Base-by-base conservation (phyloP, 1,284 basidiomycete species). In the Ceratobasidium sp. region DNA sequence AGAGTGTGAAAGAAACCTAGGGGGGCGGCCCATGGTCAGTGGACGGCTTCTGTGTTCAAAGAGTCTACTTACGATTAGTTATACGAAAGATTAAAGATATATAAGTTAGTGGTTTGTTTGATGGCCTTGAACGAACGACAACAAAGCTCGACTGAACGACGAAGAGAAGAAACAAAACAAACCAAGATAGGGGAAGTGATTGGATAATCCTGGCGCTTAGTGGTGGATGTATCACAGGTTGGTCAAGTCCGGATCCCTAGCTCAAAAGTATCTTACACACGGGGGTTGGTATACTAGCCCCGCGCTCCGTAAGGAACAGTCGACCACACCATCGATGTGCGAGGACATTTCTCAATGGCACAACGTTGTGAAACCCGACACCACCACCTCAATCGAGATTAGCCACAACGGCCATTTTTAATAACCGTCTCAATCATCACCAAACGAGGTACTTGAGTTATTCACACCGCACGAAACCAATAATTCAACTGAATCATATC, bases 1-100 rank as follows among this genome's bases (percentile, higher is more conserved):
- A 53, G 69, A 73, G 69, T 62, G 69, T 73, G 59, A 34, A 19
- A 43, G 29, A 61, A 61, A 41, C 37, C 39, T 43, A 22, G 9
- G n/a, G 22, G 56, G 27, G 24, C 5, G 2, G 19, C 34, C 48
- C n/a, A 16, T 11, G 29, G 19, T 61, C 9, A 11, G 16, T n/a
- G 34, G 27, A n/a, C 39, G n/a, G 24, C 39, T 19, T 22, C 29
- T 22, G 16, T 7, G 24, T 37, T 61, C 34, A 43, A 43, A 2
- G 13, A 37, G 58, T 29, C 1, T 19, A 43, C 69, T 61, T 16
- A 73, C 69, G n/a, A 54, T 41, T 54, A 37, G 19, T 22, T 24
- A 29, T 69, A 34, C 27, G 39, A 27, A 29, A 9, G 13, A 14
- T 39, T 37, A 24, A 13, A 22, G 16, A 24, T 41, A 14, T 43